Percentiles rank a stretch among this genome's conserved stretches.
Evolutionary conservation across 352 stramenopile species (phyloP).

Genomic region (Phytophthora sojae): DNA sequence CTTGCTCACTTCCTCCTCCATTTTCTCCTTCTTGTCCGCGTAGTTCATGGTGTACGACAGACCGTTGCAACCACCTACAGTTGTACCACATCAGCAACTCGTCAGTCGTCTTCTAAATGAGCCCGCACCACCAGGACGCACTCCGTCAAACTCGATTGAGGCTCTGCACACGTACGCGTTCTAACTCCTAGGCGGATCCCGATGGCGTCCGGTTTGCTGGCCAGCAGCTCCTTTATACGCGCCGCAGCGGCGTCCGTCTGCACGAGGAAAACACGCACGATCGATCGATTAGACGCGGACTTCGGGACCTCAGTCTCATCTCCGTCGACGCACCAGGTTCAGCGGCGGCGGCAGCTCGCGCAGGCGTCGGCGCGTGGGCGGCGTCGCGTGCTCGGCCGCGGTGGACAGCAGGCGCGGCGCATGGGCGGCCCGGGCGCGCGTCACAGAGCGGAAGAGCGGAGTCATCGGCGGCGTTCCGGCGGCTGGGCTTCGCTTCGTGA

Average conservation of each 20-base stretch:
- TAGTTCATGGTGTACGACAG: conserved; percentile 99
- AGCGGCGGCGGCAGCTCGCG: conserved; percentile 78
- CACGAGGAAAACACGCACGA: neutral
- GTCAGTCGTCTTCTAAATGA: conserved; percentile 4
- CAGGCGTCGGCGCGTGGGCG: conserved; percentile 58
- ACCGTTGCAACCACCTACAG: conserved; percentile 96
- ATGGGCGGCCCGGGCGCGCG: conserved; percentile 17
- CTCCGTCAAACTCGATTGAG: neutral
- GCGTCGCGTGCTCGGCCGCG: conserved; percentile 43
- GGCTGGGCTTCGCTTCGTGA: conserved; percentile 11
- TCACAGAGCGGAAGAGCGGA: conserved; percentile 41
- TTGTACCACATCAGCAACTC: neutral
- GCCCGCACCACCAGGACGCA: conserved; percentile 11
- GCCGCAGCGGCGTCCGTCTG: conserved; percentile 89
- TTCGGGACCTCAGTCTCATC: conserved; percentile 5
- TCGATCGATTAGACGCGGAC: neutral
- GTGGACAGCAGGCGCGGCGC: conserved; percentile 45
- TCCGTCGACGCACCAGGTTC: conserved; percentile 63
- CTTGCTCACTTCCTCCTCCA: conserved; percentile 95
- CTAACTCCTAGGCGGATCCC: conserved; percentile 97
- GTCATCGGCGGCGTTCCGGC: conserved; percentile 36
- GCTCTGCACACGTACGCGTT: conserved; percentile 67
- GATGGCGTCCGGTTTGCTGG: conserved; percentile 88
- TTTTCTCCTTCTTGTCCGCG: conserved; percentile 93
- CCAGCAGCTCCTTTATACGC: conserved; percentile 89